Conservation (phyloP, 2,329 filamentous ascomycete species). For the Pseudogymnoascus sp. region DNA sequence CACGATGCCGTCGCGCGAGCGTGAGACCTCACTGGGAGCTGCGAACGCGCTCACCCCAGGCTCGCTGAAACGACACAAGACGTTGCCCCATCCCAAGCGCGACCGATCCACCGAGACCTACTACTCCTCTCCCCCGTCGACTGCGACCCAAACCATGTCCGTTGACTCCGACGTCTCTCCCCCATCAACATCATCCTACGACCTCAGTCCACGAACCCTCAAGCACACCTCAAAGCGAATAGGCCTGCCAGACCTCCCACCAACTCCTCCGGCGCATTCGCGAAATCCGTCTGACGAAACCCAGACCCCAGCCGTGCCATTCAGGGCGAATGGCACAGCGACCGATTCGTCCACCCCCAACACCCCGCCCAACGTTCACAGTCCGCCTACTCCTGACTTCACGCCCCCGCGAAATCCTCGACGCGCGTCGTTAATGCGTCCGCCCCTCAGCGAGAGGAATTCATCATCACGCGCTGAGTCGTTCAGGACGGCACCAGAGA, state of each 20-base stretch:
- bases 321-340: background rate
- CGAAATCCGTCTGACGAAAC: slow-evolving; percentile 48
- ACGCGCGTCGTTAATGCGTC: slow-evolving; percentile 40
- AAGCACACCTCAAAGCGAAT: slow-evolving; percentile 28
- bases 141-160: slow-evolving; percentile 19
- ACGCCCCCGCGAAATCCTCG: slow-evolving; percentile 55
- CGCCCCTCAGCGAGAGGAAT: slow-evolving; percentile 40
- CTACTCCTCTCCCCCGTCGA: slow-evolving; percentile 18
- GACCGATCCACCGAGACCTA: slow-evolving; percentile 14
- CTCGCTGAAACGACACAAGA: slow-evolving; percentile 26
- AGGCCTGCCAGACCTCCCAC: slow-evolving; percentile 42
- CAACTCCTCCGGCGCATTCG: slow-evolving; percentile 57
- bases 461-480: slow-evolving; percentile 23
- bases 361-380: slow-evolving; percentile 58
- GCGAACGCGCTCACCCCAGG: background rate
- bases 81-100: slow-evolving; percentile 27
- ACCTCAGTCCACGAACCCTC: slow-evolving; percentile 25
- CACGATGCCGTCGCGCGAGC: slow-evolving; percentile 10
- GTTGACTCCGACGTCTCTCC: slow-evolving; percentile 23
- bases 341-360: slow-evolving; percentile 33
- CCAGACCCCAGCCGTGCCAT: slow-evolving; percentile 22
- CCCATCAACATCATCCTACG: slow-evolving; percentile 21
- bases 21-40: background rate
- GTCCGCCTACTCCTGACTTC: slow-evolving; percentile 67
- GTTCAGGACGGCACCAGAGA: slow-evolving; percentile 64